These are phyloP conservation scores for Kuraishia hungarica DNA, from an alignment of 805 yeast genomes.

Conservation along the genomic window DNA sequence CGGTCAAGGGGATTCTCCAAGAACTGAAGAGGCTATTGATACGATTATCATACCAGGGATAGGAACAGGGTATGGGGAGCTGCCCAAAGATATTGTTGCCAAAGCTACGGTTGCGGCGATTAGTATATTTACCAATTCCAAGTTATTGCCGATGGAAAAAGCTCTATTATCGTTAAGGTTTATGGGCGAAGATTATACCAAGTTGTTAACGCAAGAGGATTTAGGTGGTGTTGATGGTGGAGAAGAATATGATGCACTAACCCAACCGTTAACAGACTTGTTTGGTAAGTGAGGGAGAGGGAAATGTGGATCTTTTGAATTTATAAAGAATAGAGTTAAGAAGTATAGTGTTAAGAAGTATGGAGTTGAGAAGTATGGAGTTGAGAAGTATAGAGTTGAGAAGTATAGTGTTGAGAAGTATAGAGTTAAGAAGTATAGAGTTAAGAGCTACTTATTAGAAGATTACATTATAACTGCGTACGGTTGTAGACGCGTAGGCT, in stretches of 20 bases:
- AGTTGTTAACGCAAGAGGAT: neutral
- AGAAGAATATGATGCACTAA: neutral
- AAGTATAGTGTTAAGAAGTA: too few species aligned
- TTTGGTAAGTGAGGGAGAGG: too few species aligned
- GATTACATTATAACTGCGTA: too few species aligned
- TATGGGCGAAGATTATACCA: slow-evolving; percentile 15
- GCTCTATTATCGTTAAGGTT: slow-evolving; percentile 16
- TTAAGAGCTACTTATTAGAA: too few species aligned
- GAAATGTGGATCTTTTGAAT: too few species aligned
- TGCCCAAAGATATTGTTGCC: slow-evolving; percentile 22
- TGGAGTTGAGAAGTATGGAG: too few species aligned
- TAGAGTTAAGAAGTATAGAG: too few species aligned
- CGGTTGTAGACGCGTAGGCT: too few species aligned
- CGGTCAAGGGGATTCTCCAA: too few species aligned
- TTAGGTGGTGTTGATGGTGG: neutral
- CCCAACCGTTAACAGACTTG: neutral
- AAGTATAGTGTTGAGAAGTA: too few species aligned
- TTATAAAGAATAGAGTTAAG: neutral
- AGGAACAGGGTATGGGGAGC: slow-evolving; percentile 30
- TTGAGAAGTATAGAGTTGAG: too few species aligned
- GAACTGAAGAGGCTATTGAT: slow-evolving; percentile 9
- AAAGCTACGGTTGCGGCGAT: slow-evolving; percentile 28
- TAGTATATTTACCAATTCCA: slow-evolving; percentile 13
- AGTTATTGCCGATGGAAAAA: slow-evolving; percentile 9
- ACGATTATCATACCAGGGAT: slow-evolving; percentile 26